Conservation (phyloP, 805 yeast genomes). For the Osmozyma mogii region DNA sequence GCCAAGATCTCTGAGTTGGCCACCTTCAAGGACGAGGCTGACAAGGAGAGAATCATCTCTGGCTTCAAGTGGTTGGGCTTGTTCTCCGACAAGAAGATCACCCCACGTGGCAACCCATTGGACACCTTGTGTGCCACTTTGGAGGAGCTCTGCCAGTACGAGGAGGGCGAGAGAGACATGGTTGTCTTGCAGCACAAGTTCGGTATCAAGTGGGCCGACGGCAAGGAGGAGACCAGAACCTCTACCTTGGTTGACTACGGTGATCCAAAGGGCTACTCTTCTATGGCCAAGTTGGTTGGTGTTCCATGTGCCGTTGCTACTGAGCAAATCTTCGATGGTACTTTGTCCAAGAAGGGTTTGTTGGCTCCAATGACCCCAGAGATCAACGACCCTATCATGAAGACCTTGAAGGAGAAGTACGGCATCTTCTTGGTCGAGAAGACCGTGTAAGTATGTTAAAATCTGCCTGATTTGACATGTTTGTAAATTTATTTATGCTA, state of each 20-base stretch:
- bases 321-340: slow-evolving; percentile 77
- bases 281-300: slow-evolving; percentile 98
- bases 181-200: slow-evolving; percentile 96
- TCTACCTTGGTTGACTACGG: slow-evolving; percentile 95
- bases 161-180: slow-evolving; percentile 89
- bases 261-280: slow-evolving; percentile 78
- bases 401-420: slow-evolving; percentile 83
- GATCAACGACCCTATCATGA: slow-evolving; percentile 84
- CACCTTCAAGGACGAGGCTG: slow-evolving; percentile 70
- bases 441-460: slow-evolving; percentile 38
- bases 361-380: slow-evolving; percentile 90
- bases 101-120: slow-evolving; percentile 88
- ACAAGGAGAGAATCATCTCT: slow-evolving; percentile 75
- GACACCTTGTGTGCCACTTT: slow-evolving; percentile 96
- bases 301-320: slow-evolving; percentile 97
- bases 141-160: slow-evolving; percentile 94
- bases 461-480: too few species aligned
- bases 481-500: too few species aligned
- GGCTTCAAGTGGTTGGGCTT: slow-evolving; percentile 95
- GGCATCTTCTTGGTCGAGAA: slow-evolving; percentile 86
- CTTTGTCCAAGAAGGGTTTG: slow-evolving; percentile 70
- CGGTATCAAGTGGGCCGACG: slow-evolving; percentile 95
- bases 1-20: slow-evolving; percentile 73
- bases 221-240: slow-evolving; percentile 83
- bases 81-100: slow-evolving; percentile 66